Conservation (phyloP, 129 eudicot genomes). For the Artemisia argyi region DNA sequence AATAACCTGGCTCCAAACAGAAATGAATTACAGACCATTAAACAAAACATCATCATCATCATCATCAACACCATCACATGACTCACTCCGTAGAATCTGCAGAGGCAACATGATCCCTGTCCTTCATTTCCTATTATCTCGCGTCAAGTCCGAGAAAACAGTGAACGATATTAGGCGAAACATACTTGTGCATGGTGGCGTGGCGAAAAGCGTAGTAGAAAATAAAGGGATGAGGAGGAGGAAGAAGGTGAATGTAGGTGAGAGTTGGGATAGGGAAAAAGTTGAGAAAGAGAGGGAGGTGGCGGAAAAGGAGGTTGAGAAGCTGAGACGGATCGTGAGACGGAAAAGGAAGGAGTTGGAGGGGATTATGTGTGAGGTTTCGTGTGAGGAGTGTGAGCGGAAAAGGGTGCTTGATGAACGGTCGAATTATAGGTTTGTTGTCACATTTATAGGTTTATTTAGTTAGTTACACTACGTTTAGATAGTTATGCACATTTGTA, state of each 20-base stretch:
- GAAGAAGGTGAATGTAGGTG: slow-evolving; percentile 26
- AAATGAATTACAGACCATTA: slow-evolving; percentile 78
- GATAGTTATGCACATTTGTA: too few relatives aligned
- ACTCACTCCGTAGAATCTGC: slow-evolving; percentile 70
- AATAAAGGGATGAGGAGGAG: slow-evolving; percentile 45
- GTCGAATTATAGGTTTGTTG: slow-evolving; percentile 64
- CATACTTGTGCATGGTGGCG: slow-evolving; percentile 68
- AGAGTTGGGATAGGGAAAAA: slow-evolving; percentile 53
- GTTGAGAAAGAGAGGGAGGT: slow-evolving; percentile 68
- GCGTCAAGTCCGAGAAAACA: slow-evolving; percentile 89
- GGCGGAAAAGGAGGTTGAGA: slow-evolving; percentile 92
- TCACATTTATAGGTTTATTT: not conserved
- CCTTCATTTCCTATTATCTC: slow-evolving; percentile 58
- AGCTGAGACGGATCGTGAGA: slow-evolving; percentile 72
- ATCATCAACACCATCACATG: slow-evolving; percentile 59
- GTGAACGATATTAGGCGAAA: slow-evolving; percentile 70
- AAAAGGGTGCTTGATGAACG: slow-evolving; percentile 92
- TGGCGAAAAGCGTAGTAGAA: slow-evolving; percentile 19
- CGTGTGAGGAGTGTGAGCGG: slow-evolving; percentile 86
- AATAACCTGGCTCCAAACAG: slow-evolving; percentile 79
- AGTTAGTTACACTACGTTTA: too few relatives aligned
- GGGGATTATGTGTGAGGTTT: slow-evolving; percentile 78
- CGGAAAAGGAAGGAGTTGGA: slow-evolving; percentile 84
- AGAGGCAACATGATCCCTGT: slow-evolving; percentile 97
- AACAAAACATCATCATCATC: slow-evolving; percentile 47